Percentiles rank a stretch among this genome's conserved stretches.
phyloP scores from a whole-genome alignment of 352 stramenopile genomes.

The Phytophthora litchii region DNA sequence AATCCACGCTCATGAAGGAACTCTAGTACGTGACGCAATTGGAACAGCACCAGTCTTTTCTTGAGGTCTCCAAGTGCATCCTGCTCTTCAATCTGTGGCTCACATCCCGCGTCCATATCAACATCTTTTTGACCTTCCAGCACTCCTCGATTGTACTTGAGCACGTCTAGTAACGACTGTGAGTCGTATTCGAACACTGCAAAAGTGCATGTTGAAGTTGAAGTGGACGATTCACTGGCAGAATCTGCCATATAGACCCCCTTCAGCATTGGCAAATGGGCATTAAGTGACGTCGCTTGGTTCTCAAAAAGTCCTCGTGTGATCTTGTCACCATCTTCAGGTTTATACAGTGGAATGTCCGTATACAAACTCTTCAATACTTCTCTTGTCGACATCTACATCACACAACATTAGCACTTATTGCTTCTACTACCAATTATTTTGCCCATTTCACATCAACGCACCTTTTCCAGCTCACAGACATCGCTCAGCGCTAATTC shows the following conservation, averaged over 20 bases:
- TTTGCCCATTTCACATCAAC: not conserved
- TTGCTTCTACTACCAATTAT: conserved; percentile 12
- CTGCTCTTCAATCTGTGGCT: conserved; percentile 24
- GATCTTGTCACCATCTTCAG: conserved; percentile 9
- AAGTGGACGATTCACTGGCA: conserved; percentile 8
- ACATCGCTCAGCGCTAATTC: conserved; percentile 9
- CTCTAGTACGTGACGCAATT: conserved; percentile 51
- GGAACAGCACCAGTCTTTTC: conserved; percentile 73
- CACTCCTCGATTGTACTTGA: conserved; percentile 73
- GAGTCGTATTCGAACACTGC: conserved; percentile 73
- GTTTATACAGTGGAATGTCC: conserved; percentile 50
- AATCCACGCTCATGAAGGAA: conserved; percentile 54
- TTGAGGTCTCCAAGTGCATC: conserved; percentile 56
- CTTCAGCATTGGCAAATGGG: conserved; percentile 44
- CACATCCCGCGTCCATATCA: conserved; percentile 14
- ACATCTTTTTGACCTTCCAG: conserved; percentile 42
- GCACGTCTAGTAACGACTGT: conserved; percentile 69
- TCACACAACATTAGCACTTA: conserved; percentile 18
- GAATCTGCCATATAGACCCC: conserved; percentile 36
- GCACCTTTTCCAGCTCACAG: conserved; percentile 30
- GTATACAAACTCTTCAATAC: conserved; percentile 58
- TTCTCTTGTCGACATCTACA: conserved; percentile 27
- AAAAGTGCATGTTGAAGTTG: conserved; percentile 31
- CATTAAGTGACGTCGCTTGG: conserved; percentile 30
- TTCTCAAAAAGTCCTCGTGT: conserved; percentile 33